Evolutionary conservation across 1,284 basidiomycete genomes (phyloP).

Genomic region (Leccinum subatratum): DNA sequence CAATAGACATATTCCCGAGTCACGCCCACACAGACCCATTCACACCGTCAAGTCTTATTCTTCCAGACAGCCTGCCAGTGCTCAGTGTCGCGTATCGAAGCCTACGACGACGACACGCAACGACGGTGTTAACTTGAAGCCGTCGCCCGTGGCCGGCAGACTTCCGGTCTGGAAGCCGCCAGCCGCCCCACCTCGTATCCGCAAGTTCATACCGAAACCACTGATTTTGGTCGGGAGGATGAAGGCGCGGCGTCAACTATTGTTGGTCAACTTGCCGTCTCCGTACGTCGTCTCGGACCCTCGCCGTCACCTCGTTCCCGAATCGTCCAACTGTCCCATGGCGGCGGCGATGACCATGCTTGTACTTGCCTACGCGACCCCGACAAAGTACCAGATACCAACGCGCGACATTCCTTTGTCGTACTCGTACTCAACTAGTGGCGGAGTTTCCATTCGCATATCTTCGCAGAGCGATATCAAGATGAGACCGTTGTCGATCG

Average conservation of each 20-base stretch:
- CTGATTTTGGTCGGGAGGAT: conserved; percentile 26
- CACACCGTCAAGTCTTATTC: background rate
- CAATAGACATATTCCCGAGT: background rate
- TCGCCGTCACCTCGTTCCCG: background rate
- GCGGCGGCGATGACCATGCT: background rate
- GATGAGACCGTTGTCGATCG: conserved; percentile 11
- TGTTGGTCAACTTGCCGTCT: conserved; percentile 2
- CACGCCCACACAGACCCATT: background rate
- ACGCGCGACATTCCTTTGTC: conserved; percentile 2
- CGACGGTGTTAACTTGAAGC: background rate
- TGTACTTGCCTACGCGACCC: conserved; percentile 9
- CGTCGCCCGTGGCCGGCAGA: background rate
- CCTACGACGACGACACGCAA: conserved; percentile 12
- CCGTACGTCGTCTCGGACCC: background rate
- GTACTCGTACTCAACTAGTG: conserved; percentile 3
- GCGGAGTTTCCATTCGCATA: conserved; percentile 12
- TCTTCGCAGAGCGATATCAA: conserved; percentile 3
- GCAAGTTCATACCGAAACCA: conserved; percentile 25
- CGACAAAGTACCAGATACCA: conserved; percentile 1
- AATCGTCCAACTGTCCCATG: conserved; percentile 1
- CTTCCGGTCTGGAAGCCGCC: conserved; percentile 9
- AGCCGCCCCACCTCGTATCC: conserved; percentile 5
- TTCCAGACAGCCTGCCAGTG: background rate
- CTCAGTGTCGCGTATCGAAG: background rate
- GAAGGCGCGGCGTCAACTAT: conserved; percentile 16